A percentile compares a stretch with the other conserved stretches of the same genome.
phyloP scores from a whole-genome alignment of 192 early-diverging fungal genomes.

The Spinellus fusiger region DNA sequence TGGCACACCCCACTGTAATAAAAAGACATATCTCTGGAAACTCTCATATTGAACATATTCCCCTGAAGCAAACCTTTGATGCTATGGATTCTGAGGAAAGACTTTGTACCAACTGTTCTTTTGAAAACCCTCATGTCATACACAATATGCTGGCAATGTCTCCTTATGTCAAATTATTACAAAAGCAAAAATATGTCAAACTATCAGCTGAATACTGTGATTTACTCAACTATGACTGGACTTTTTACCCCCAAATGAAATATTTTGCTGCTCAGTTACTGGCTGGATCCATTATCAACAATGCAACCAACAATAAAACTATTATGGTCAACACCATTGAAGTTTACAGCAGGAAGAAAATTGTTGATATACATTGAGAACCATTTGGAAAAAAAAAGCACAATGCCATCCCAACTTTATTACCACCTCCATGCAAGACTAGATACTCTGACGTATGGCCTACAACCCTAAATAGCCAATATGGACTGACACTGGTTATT shows the following conservation, averaged over 20 bases:
- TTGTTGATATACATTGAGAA: conserved; percentile 26
- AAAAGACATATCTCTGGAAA: not conserved
- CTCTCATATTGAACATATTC: not conserved
- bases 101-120: not conserved
- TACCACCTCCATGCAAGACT: conserved; percentile 7
- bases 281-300: conserved; percentile 1
- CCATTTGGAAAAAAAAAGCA: conserved; percentile 18
- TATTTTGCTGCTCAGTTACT: not conserved
- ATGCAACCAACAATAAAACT: conserved; percentile 19
- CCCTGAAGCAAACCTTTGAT: not conserved
- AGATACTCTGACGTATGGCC: conserved; percentile 31
- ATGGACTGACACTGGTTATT: conserved; percentile 25
- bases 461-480: not conserved
- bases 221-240: no score
- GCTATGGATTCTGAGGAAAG: not conserved
- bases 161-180: no score
- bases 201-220: no score
- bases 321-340: conserved; percentile 28
- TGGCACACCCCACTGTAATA: no score
- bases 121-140: no score
- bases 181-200: no score
- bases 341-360: conserved; percentile 24
- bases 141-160: no score
- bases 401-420: conserved; percentile 9
- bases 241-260: not conserved